A percentile compares a stretch with the other conserved stretches of the same genome.
Conservation (phyloP, 345 rosid species). For the Sonneratia caseolaris region DNA sequence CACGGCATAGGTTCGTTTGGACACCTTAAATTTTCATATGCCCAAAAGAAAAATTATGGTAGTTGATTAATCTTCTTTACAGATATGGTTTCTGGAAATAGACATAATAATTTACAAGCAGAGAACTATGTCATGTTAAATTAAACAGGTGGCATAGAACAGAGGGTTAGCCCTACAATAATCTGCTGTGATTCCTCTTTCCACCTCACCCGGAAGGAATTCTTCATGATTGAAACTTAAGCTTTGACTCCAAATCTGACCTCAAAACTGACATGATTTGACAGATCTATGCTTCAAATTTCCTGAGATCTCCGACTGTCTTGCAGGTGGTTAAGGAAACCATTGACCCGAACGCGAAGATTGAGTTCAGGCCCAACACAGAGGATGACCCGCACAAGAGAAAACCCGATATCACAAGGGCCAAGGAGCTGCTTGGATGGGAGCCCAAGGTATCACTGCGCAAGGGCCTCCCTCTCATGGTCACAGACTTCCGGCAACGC, state of each 20-base stretch:
- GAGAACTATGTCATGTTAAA: no score
- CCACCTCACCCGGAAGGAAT: no score
- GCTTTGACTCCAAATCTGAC: no score
- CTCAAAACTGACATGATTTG: not conserved
- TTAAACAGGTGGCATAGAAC: no score
- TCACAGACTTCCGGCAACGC: conserved; percentile 82
- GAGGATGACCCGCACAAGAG: conserved; percentile 99
- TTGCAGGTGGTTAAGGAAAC: conserved; percentile 91
- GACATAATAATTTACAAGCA: no score
- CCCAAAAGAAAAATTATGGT: not conserved
- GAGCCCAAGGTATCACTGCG: conserved; percentile 81
- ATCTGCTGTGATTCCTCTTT: no score
- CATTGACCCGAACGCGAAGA: conserved; percentile 84
- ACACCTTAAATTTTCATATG: not conserved
- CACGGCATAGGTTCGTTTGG: not conserved
- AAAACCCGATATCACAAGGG: conserved; percentile 87
- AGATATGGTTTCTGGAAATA: no score
- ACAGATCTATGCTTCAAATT: not conserved
- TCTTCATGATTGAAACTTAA: no score
- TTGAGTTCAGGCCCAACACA: conserved; percentile 90
- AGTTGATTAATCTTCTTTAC: no score
- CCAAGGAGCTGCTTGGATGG: conserved; percentile 89
- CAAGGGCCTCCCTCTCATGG: conserved; percentile 90
- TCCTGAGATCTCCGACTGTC: not conserved
- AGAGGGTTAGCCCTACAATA: no score